Percentiles rank a stretch among this genome's conserved stretches.
Conservation (phyloP, 2,329 filamentous ascomycete genomes). For the Monilinia laxa region DNA sequence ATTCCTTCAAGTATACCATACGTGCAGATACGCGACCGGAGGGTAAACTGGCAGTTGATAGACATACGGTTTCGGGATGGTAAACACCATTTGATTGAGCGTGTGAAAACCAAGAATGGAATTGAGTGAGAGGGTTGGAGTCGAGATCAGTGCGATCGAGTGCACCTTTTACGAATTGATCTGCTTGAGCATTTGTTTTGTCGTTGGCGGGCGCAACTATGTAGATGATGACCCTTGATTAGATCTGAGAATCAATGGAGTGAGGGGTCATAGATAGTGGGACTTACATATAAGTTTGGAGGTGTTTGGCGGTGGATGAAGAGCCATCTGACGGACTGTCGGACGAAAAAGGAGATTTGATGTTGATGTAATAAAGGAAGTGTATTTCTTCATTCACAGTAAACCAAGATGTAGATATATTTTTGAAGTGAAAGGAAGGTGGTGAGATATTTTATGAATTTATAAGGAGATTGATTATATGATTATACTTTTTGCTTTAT, state of each 20-base stretch:
- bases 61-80: slow-evolving; percentile 84
- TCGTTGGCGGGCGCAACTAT: slow-evolving; percentile 63
- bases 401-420: too few relatives aligned
- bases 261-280: neutral
- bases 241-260: slow-evolving; percentile 10
- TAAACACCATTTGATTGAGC: slow-evolving; percentile 59
- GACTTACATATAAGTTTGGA: slow-evolving; percentile 40
- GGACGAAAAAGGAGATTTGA: slow-evolving; percentile 28
- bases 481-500: too few relatives aligned
- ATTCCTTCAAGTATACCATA: slow-evolving; percentile 92
- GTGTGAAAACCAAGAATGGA: slow-evolving; percentile 83
- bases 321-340: slow-evolving; percentile 35
- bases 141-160: slow-evolving; percentile 63
- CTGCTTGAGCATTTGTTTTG: slow-evolving; percentile 61
- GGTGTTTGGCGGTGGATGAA: slow-evolving; percentile 33
- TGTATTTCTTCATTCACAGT: neutral
- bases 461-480: too few relatives aligned
- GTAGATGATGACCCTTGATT: neutral
- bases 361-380: slow-evolving; percentile 29
- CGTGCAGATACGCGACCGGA: slow-evolving; percentile 81
- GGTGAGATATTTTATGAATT: neutral
- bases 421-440: too few relatives aligned
- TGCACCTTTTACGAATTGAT: slow-evolving; percentile 69
- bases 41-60: slow-evolving; percentile 82
- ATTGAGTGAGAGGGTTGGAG: slow-evolving; percentile 73